Conservation (phyloP, 139 green algal species). For the Coelastrella sp. region DNA sequence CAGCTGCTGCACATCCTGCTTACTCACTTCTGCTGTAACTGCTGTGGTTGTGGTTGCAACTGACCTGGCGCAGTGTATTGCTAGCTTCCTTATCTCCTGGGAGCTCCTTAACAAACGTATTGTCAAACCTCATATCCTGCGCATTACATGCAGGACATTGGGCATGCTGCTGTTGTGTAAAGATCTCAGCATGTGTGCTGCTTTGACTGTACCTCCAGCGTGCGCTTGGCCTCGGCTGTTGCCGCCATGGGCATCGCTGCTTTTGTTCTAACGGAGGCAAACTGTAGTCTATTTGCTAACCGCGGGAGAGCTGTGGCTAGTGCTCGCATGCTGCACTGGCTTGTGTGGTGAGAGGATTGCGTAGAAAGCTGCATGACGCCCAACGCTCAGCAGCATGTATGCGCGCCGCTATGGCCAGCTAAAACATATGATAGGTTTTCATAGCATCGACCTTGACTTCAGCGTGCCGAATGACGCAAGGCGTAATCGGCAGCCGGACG, state of each 20-base stretch:
- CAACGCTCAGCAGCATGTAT: background rate
- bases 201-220: constrained; percentile 24
- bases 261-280: background rate
- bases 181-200: background rate
- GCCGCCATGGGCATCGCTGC: background rate
- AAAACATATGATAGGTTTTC: background rate
- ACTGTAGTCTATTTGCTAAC: background rate
- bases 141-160: background rate
- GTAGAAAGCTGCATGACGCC: background rate
- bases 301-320: background rate
- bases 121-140: constrained; percentile 76
- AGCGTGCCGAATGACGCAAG: background rate
- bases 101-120: constrained; percentile 82
- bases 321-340: background rate
- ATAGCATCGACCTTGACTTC: too few species aligned
- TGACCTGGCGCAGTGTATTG: constrained; percentile 75
- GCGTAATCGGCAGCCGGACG: background rate
- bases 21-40: background rate
- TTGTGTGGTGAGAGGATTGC: constrained; percentile 3
- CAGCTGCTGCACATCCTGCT: background rate
- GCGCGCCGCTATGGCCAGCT: background rate
- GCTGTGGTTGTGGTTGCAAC: background rate
- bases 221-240: background rate
- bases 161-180: background rate
- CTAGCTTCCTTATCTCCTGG: constrained; percentile 74